Evolutionary conservation across 371 early-diverging fungal species (phyloP).

Genomic region (Mucor lusitanicus): DNA sequence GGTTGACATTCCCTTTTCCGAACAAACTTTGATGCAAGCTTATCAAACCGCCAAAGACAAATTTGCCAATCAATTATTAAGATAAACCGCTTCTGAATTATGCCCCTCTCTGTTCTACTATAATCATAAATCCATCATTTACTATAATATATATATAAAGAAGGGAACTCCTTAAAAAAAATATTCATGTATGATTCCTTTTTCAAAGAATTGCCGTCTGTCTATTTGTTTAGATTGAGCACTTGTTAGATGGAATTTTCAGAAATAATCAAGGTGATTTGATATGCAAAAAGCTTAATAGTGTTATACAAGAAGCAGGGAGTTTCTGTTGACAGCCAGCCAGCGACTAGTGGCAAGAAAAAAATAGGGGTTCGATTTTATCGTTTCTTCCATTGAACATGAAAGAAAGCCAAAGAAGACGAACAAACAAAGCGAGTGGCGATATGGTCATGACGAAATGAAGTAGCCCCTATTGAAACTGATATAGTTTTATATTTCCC

Average conservation of each 20-base stretch:
- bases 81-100: conserved; percentile 37
- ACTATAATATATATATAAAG: background rate
- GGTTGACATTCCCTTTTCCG: conserved; percentile 84
- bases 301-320: conserved; percentile 8
- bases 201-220: conserved; percentile 8
- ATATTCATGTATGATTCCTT: background rate
- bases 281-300: background rate
- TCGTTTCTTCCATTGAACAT: background rate
- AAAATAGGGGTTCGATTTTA: background rate
- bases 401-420: background rate
- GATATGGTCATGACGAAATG: background rate
- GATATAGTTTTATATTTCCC: background rate
- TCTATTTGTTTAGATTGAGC: background rate
- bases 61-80: conserved; percentile 76
- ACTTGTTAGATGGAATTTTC: background rate
- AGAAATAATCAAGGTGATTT: background rate
- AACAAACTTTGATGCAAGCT: conserved; percentile 90
- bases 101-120: background rate
- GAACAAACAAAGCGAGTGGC: background rate
- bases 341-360: background rate
- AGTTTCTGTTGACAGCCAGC: conserved; percentile 15
- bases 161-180: background rate
- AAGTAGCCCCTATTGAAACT: background rate
- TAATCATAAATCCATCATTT: background rate
- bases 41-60: conserved; percentile 90